Conservation (phyloP, 2,329 filamentous ascomycete genomes). For the Diaporthe eres region DNA sequence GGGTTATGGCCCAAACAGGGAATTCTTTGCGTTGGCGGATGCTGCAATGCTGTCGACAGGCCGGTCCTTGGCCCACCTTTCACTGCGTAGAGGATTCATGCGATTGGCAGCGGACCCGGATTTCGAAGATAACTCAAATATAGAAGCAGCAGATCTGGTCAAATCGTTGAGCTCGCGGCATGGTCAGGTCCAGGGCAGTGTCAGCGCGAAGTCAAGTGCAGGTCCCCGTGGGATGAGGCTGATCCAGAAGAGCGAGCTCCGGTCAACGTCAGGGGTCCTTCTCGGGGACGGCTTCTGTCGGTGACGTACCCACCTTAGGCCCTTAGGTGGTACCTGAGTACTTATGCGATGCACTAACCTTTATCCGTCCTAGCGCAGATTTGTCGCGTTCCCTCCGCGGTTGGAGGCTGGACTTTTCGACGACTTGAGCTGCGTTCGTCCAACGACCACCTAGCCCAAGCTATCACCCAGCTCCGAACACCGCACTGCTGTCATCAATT, state of each 20-base stretch:
- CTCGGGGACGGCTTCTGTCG: neutral
- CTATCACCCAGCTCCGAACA: conserved; percentile 13
- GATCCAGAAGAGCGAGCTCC: neutral
- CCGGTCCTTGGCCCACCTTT: neutral
- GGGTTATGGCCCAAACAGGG: conserved; percentile 8
- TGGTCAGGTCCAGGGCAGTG: neutral
- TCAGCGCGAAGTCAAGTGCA: neutral
- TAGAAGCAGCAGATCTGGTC: neutral
- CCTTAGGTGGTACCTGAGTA: neutral
- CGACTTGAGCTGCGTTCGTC: conserved; percentile 18
- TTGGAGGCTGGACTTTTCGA: conserved; percentile 33
- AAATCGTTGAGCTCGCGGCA: neutral
- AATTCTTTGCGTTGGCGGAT: conserved; percentile 20
- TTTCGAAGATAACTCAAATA: neutral
- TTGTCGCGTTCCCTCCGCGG: conserved; percentile 21
- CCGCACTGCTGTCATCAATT: neutral
- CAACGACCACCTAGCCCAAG: neutral
- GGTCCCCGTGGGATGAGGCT: neutral
- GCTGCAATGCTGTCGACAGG: neutral
- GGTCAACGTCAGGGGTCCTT: conserved; percentile 4
- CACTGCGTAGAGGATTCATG: neutral
- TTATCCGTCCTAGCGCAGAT: conserved; percentile 12
- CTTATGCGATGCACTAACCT: neutral
- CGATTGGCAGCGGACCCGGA: neutral
- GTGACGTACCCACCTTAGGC: conserved; percentile 15